phyloP scores from a whole-genome alignment of 73 alveolate genomes.

The Paramecium sonneborni region DNA sequence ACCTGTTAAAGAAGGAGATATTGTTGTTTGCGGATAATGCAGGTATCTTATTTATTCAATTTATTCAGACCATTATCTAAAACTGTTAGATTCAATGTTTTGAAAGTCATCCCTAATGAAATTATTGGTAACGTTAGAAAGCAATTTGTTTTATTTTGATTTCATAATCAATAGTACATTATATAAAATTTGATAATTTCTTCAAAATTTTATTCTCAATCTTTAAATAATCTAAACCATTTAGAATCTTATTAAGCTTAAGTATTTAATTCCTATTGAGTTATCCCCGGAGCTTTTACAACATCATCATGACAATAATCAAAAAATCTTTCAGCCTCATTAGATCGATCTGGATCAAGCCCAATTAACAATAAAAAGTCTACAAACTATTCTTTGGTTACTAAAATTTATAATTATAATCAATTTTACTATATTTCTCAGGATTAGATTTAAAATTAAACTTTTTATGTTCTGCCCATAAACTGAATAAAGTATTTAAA shows the following conservation, averaged over 20 bases:
- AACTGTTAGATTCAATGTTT: slow-evolving; percentile 98
- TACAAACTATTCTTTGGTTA: not conserved
- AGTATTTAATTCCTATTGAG: not conserved
- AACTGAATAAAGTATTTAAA: not conserved
- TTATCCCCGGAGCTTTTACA: not conserved
- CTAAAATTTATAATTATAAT: not conserved
- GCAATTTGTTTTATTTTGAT: slow-evolving; percentile 87
- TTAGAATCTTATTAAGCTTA: not conserved
- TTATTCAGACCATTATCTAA: slow-evolving; percentile 91
- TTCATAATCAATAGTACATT: not conserved
- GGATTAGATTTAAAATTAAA: not conserved
- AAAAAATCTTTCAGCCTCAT: slow-evolving; percentile 50
- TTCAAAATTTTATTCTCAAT: not conserved
- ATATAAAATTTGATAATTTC: not conserved
- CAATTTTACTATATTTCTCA: not conserved
- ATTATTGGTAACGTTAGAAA: slow-evolving; percentile 94
- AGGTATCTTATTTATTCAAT: slow-evolving; percentile 65
- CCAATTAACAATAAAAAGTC: slow-evolving; percentile 47
- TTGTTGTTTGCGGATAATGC: slow-evolving; percentile 99
- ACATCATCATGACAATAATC: slow-evolving; percentile 61
- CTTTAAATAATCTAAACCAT: slow-evolving; percentile 34
- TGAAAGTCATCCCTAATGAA: slow-evolving; percentile 93
- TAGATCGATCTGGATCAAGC: slow-evolving; percentile 4
- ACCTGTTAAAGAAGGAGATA: slow-evolving; percentile 96
- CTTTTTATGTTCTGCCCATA: slow-evolving; percentile 55